Conservation (phyloP, 306 rosid genomes). For the Canavalia ensiformis region DNA sequence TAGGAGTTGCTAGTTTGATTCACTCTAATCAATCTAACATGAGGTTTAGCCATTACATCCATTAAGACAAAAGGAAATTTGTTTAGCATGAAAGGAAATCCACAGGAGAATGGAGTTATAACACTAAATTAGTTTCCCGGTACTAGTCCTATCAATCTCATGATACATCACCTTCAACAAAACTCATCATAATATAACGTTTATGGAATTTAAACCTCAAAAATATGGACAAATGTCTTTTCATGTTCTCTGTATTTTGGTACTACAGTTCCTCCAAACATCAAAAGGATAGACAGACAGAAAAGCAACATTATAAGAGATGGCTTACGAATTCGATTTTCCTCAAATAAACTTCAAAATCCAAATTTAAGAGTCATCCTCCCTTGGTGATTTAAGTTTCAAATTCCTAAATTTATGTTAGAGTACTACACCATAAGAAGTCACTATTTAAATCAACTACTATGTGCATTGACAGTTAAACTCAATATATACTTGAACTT, state of each 20-base stretch:
- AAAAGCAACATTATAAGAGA: not conserved
- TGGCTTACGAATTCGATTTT: not conserved
- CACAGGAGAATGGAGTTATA: slow-evolving; percentile 15
- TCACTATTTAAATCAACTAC: slow-evolving; percentile 10
- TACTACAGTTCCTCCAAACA: slow-evolving; percentile 23
- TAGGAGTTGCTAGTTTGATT: slow-evolving; percentile 19
- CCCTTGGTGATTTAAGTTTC: not conserved
- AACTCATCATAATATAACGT: not conserved
- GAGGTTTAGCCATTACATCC: not conserved
- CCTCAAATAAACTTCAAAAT: slow-evolving; percentile 4
- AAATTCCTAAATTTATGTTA: not conserved
- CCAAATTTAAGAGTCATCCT: not conserved
- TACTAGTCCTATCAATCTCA: slow-evolving; percentile 8
- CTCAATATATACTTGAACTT: slow-evolving; percentile 16
- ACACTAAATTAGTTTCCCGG: not conserved
- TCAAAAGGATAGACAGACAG: not conserved
- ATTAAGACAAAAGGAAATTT: not conserved
- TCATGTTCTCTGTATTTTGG: not conserved
- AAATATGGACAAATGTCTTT: slow-evolving; percentile 2
- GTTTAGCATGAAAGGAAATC: slow-evolving; percentile 2
- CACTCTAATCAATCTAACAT: not conserved
- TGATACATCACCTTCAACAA: not conserved
- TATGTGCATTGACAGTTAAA: slow-evolving; percentile 31
- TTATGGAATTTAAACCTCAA: not conserved
- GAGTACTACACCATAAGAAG: not conserved